Conservation (phyloP, 768 basidiomycete genomes). For the Tricholoma sp. region DNA sequence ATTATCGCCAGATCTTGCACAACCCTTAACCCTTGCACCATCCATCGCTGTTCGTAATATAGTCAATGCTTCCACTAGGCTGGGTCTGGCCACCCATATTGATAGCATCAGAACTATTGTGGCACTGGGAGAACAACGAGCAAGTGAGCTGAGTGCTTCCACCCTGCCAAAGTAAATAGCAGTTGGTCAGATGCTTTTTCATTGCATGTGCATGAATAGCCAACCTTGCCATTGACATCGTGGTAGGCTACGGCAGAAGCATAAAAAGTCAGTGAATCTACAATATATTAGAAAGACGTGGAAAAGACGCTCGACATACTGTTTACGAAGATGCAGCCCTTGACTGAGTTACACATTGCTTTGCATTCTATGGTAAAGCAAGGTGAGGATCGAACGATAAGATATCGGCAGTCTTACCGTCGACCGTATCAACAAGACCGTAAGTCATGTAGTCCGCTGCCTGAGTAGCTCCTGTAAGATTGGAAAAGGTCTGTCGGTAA, state of each 20-base stretch:
- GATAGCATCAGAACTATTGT: conserved; percentile 28
- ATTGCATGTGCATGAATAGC: neutral
- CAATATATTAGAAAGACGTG: neutral
- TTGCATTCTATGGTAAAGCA: conserved; percentile 30
- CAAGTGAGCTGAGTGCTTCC: conserved; percentile 41
- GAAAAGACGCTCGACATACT: conserved; percentile 22
- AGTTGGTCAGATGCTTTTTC: neutral
- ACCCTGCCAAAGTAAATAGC: conserved; percentile 17
- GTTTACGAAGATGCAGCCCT: conserved; percentile 38
- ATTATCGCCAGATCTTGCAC: too few species aligned
- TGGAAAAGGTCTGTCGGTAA: conserved; percentile 34
- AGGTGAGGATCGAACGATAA: neutral
- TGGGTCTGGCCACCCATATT: conserved; percentile 41
- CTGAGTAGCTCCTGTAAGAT: conserved; percentile 38
- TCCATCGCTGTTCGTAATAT: conserved; percentile 36
- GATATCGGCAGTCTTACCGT: conserved; percentile 20
- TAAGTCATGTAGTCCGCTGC: conserved; percentile 37
- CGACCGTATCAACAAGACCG: conserved; percentile 39
- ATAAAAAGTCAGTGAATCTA: neutral
- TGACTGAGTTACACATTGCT: conserved; percentile 38
- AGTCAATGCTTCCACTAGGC: conserved; percentile 35
- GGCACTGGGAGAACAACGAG: conserved; percentile 35
- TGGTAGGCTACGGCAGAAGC: conserved; percentile 29
- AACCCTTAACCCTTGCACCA: conserved; percentile 29
- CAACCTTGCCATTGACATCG: conserved; percentile 42